Evolutionary conservation across 495 filamentous ascomycete genomes (phyloP).

Genomic region (Penicillium steckii): DNA sequence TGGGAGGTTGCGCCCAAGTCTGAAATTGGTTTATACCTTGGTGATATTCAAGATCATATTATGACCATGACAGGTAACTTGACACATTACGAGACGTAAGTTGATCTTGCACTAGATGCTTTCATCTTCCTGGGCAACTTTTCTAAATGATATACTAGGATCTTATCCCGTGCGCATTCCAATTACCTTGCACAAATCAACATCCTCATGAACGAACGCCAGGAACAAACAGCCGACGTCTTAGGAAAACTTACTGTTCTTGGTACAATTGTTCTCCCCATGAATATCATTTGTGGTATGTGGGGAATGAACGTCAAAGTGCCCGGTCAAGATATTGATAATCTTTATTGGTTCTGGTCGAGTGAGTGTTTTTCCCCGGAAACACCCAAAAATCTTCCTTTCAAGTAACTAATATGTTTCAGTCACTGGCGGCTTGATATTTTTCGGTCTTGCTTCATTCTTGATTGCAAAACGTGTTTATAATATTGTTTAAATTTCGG

Average conservation of each 20-base stretch:
- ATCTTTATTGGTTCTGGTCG: conserved; percentile 62
- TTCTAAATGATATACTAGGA: conserved; percentile 51
- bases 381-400: not conserved
- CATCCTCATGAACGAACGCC: conserved; percentile 95
- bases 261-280: conserved; percentile 93
- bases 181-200: conserved; percentile 96
- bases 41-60: conserved; percentile 98
- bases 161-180: conserved; percentile 86
- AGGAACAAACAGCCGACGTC: conserved; percentile 92
- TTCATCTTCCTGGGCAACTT: not conserved
- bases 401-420: conserved; percentile 1
- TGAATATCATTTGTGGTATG: conserved; percentile 98
- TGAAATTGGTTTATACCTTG: conserved; percentile 93
- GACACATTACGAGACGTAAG: conserved; percentile 92
- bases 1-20: conserved; percentile 95
- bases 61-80: conserved; percentile 97
- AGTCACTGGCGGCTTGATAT: conserved; percentile 71
- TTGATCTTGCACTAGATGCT: conserved; percentile 17
- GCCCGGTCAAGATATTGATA: conserved; percentile 75
- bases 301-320: conserved; percentile 99
- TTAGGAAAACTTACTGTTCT: conserved; percentile 93
- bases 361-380: conserved; percentile 36
- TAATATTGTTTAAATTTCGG: conserved; percentile 54
- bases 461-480: conserved; percentile 79
- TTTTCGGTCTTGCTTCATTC: conserved; percentile 78